Evolutionary conservation across 2,329 filamentous ascomycete species (phyloP).

Genomic region (Neofusicoccum sp.): DNA sequence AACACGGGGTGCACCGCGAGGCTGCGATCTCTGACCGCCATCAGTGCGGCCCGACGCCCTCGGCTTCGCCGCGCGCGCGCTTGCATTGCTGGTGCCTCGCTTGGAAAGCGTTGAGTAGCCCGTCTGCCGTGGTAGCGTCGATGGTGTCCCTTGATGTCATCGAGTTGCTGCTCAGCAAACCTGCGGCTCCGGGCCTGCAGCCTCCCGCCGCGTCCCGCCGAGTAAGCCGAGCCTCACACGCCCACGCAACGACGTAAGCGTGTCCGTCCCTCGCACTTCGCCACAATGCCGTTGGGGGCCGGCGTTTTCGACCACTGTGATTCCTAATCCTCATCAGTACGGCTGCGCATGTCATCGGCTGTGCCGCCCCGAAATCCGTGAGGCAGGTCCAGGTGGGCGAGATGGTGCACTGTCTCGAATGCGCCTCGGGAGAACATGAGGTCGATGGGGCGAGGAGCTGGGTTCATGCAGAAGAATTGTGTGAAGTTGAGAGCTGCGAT

Average conservation of each 20-base stretch:
- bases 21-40: slow-evolving; percentile 9
- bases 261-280: too few relatives aligned
- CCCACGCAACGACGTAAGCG: background rate
- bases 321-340: too few relatives aligned
- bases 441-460: too few relatives aligned
- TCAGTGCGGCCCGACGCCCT: slow-evolving; percentile 1
- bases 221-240: slow-evolving; percentile 1
- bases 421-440: too few relatives aligned
- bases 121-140: background rate
- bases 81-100: background rate
- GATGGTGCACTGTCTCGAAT: too few relatives aligned
- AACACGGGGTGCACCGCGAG: background rate
- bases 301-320: too few relatives aligned
- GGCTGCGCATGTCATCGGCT: too few relatives aligned
- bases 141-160: background rate
- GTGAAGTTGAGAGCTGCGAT: too few relatives aligned
- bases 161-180: background rate
- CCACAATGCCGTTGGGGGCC: too few relatives aligned
- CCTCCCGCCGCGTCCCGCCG: background rate
- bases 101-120: background rate
- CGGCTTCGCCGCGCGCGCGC: slow-evolving; percentile 6
- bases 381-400: too few relatives aligned
- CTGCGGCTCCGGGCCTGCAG: slow-evolving; percentile 8
- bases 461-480: too few relatives aligned
- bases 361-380: too few relatives aligned